A percentile compares a stretch with the other conserved stretches of the same genome.
Evolutionary conservation across 2,329 filamentous ascomycete species (phyloP).

Genomic region (Alternaria rosae): DNA sequence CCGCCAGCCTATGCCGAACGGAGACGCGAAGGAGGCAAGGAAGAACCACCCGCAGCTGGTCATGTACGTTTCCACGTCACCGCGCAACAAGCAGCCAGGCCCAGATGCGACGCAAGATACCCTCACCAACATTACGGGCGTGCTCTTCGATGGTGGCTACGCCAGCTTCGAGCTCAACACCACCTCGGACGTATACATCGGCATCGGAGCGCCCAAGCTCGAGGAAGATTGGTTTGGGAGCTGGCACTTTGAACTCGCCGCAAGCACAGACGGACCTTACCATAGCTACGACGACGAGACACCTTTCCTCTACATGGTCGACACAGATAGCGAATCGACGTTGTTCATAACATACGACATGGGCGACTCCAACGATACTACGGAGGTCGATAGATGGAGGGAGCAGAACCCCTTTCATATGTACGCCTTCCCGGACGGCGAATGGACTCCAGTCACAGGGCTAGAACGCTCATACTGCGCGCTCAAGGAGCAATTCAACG

Average conservation of each 20-base stretch:
- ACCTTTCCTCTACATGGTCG: slow-evolving; percentile 76
- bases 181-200: slow-evolving; percentile 75
- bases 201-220: slow-evolving; percentile 73
- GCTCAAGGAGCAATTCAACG: slow-evolving; percentile 70
- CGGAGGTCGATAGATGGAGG: slow-evolving; percentile 63
- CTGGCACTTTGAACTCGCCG: slow-evolving; percentile 84
- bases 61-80: slow-evolving; percentile 76
- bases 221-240: slow-evolving; percentile 65
- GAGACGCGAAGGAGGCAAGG: slow-evolving; percentile 53
- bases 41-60: slow-evolving; percentile 68
- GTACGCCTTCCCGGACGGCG: slow-evolving; percentile 73
- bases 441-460: slow-evolving; percentile 67
- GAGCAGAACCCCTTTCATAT: slow-evolving; percentile 70
- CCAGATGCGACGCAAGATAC: slow-evolving; percentile 61
- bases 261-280: slow-evolving; percentile 80
- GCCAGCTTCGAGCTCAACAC: slow-evolving; percentile 69
- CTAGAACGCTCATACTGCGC: slow-evolving; percentile 85
- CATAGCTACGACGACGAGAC: slow-evolving; percentile 68
- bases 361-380: slow-evolving; percentile 59
- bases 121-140: slow-evolving; percentile 45
- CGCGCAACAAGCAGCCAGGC: slow-evolving; percentile 70
- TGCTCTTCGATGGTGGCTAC: slow-evolving; percentile 72
- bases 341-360: slow-evolving; percentile 81
- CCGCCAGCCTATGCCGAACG: slow-evolving; percentile 70
- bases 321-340: slow-evolving; percentile 81